These are phyloP conservation scores for Ogataea siamensis DNA, from an alignment of 805 yeast species.

Conservation along the genomic window DNA sequence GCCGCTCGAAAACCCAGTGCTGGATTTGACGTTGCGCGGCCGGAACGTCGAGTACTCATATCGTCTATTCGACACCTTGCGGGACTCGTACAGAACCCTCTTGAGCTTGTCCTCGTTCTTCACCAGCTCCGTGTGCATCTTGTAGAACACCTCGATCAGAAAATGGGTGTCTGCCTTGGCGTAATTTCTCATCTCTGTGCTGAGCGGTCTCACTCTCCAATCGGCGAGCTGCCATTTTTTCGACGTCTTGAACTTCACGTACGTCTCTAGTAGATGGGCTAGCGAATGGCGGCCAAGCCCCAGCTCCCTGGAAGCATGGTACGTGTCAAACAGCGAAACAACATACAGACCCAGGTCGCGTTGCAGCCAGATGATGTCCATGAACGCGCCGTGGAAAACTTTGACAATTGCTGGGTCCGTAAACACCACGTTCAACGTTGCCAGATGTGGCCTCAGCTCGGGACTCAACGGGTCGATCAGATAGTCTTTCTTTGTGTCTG, in stretches of 20 bases:
- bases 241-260: slow-evolving; percentile 81
- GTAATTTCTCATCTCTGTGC: slow-evolving; percentile 71
- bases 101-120: slow-evolving; percentile 44
- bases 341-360: slow-evolving; percentile 89
- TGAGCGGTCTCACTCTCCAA: slow-evolving; percentile 89
- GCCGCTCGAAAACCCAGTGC: slow-evolving; percentile 15
- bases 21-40: slow-evolving; percentile 30
- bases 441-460: slow-evolving; percentile 64
- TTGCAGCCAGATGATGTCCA: slow-evolving; percentile 97
- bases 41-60: slow-evolving; percentile 78
- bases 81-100: slow-evolving; percentile 68
- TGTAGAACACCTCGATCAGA: slow-evolving; percentile 74
- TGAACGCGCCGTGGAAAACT: slow-evolving; percentile 93
- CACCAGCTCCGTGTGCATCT: slow-evolving; percentile 61
- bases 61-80: slow-evolving; percentile 75
- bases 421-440: slow-evolving; percentile 66
- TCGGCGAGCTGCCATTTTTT: slow-evolving; percentile 95
- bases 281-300: slow-evolving; percentile 80
- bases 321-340: slow-evolving; percentile 90
- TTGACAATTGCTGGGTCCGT: slow-evolving; percentile 79
- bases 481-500: slow-evolving; percentile 63
- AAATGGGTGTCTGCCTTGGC: slow-evolving; percentile 97
- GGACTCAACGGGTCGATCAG: slow-evolving; percentile 75
- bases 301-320: slow-evolving; percentile 79
- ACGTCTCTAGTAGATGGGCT: slow-evolving; percentile 77